Evolutionary conservation across 345 rosid genomes (phyloP).

Genomic region (Populus pruinosa): DNA sequence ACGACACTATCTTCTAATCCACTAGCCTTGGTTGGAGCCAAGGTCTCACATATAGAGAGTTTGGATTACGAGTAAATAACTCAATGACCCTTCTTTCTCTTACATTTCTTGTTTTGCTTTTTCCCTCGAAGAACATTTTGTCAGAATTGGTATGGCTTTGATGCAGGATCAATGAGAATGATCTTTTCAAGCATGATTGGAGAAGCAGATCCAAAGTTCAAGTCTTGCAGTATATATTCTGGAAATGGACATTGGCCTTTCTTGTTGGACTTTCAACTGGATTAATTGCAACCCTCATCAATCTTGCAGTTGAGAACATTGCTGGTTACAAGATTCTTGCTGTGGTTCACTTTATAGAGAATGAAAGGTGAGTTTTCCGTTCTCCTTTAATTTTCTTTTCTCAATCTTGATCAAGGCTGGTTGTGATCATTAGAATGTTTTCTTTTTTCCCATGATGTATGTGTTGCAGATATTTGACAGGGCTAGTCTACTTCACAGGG

Average conservation of each 20-base stretch:
- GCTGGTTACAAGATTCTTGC: slow-evolving; percentile 90
- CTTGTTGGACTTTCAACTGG: slow-evolving; percentile 87
- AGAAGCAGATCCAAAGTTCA: slow-evolving; percentile 80
- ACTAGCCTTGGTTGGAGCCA: slow-evolving; percentile 78
- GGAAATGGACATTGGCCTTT: slow-evolving; percentile 77
- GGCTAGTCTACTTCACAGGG: slow-evolving; percentile 53
- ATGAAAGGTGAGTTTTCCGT: slow-evolving; percentile 43
- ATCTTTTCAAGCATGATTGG: slow-evolving; percentile 94
- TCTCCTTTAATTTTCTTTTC: neutral
- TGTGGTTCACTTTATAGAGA: slow-evolving; percentile 49
- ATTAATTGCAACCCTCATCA: slow-evolving; percentile 74
- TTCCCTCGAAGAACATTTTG: neutral
- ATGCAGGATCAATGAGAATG: slow-evolving; percentile 87
- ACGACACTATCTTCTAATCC: slow-evolving; percentile 74
- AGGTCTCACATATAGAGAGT: slow-evolving; percentile 84
- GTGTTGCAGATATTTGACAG: slow-evolving; percentile 56
- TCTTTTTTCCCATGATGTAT: slow-evolving; percentile 7
- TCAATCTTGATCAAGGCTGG: neutral
- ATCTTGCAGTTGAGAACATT: slow-evolving; percentile 83
- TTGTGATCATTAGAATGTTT: neutral
- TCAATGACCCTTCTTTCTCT: neutral
- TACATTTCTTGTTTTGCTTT: neutral
- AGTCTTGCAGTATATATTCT: slow-evolving; percentile 74
- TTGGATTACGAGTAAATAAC: slow-evolving; percentile 76
- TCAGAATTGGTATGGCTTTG: neutral